These are phyloP conservation scores for Monosporascus sp. DNA, from an alignment of 2,329 filamentous ascomycete genomes.

Conservation along the genomic window DNA sequence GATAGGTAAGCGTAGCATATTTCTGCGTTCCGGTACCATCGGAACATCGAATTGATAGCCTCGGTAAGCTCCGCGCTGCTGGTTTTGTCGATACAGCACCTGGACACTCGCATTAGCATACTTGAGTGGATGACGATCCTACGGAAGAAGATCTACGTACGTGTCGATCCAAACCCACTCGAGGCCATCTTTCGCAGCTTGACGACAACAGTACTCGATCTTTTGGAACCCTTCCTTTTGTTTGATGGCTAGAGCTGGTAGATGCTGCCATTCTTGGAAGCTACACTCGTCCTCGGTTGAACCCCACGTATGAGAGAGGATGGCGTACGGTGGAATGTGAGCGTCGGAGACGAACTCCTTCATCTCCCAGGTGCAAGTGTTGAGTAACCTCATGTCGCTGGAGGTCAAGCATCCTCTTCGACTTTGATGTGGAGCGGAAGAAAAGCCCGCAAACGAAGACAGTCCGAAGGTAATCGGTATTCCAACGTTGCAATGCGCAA, in stretches of 20 bases:
- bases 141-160: slow-evolving; percentile 2
- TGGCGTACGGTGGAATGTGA: slow-evolving; percentile 11
- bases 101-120: slow-evolving; percentile 1
- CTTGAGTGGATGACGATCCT: background rate
- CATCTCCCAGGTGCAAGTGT: background rate
- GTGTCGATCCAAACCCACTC: slow-evolving; percentile 21
- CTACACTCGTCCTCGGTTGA: slow-evolving; percentile 10
- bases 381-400: background rate
- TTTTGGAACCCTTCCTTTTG: slow-evolving; percentile 14
- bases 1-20: slow-evolving; percentile 20
- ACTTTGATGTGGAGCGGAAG: no score
- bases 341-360: background rate
- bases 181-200: slow-evolving; percentile 11
- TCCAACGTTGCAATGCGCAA: no score
- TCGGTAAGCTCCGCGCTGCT: slow-evolving; percentile 22
- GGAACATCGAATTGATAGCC: slow-evolving; percentile 17
- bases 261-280: slow-evolving; percentile 7
- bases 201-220: slow-evolving; percentile 14
- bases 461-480: no score
- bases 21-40: slow-evolving; percentile 16
- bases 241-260: slow-evolving; percentile 1
- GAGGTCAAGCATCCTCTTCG: no score
- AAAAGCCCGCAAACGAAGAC: no score
- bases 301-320: slow-evolving; percentile 20
- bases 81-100: slow-evolving; percentile 21